Base-by-base conservation (phyloP, 768 basidiomycete genomes). In the Mycena galericulata region DNA sequence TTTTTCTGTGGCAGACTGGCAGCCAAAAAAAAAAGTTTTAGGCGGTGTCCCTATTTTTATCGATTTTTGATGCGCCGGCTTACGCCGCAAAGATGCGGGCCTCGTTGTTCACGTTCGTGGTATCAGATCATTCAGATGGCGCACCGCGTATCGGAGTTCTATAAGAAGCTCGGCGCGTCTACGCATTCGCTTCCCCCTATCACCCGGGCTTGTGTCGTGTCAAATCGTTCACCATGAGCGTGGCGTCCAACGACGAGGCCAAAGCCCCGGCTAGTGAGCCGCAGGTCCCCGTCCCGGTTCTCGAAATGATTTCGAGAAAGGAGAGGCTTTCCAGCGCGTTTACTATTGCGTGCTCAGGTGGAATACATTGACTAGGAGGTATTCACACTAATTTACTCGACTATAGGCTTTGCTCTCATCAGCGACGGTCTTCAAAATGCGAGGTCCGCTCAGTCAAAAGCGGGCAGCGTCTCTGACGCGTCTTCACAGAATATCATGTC, bases 401-500 rank as follows among this genome's bases (percentile, higher is more conserved):
- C 89, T 29, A 82, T 88, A 22, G 91, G 87, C 4, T 90, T 89
- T 73, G 91, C 90, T 30, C 79, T 92, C 38, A 88, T 92, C 71
- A 86, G 84, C 55, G 89, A 90, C 79, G 88, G 89, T 51, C 68
- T 69, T 17, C 68, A 69, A 29, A 69, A 69, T 87, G 88, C 87
- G 73, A 74, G 77, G 78, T 26, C 7, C 29, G 6, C 7, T 40
- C 58, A 29, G 22, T 26, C 20, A 26, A 27, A 41, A 46, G 22
- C 4, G 10, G 6, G 27, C 58, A 24, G 29, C 27, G 20, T 12
- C 45, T n/a, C 46, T 64, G 62, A 43, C 20, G n/a, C 20, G 24
- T 71, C 51, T 70, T 69, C 46, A 74, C 89, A 92, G 75, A 92
- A 91, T 75, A 90, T 91, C 29, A 90, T 91, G 89, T 90, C 90